These are phyloP conservation scores for Alternaria gansuensis DNA, from an alignment of 2,329 filamentous ascomycete species.

Conservation along the genomic window DNA sequence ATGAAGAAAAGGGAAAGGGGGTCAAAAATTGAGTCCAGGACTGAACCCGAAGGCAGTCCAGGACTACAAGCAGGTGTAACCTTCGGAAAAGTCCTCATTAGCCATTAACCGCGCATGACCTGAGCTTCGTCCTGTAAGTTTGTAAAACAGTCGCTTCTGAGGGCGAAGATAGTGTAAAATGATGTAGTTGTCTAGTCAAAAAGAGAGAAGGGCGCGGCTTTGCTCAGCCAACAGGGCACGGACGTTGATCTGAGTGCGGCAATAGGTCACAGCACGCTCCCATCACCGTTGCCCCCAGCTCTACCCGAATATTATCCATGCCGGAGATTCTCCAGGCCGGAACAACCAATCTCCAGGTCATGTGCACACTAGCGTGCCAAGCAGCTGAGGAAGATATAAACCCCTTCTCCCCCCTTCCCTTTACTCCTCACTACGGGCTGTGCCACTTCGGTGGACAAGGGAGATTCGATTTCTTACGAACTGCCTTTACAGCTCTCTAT, in stretches of 20 bases:
- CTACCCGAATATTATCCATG: background rate
- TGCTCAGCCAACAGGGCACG: background rate
- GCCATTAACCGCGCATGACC: background rate
- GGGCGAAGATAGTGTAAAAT: background rate
- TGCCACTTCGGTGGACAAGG: background rate
- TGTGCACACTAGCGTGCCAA: background rate
- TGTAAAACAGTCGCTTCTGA: background rate
- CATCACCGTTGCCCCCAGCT: background rate
- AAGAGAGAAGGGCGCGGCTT: background rate
- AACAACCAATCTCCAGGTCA: background rate
- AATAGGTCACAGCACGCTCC: background rate
- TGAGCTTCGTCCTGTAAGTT: background rate
- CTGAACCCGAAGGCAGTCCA: slow-evolving; percentile 1
- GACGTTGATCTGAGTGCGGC: slow-evolving; percentile 2
- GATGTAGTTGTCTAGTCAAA: background rate
- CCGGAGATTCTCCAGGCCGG: background rate
- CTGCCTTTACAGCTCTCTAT: background rate
- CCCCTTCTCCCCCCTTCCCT: background rate
- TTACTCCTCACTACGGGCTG: background rate
- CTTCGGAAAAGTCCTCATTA: slow-evolving; percentile 3
- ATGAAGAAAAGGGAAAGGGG: background rate
- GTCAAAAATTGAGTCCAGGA: background rate
- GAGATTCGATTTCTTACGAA: background rate
- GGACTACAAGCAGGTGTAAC: background rate
- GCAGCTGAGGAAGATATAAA: background rate